Base-by-base conservation (phyloP, 495 filamentous ascomycete genomes). In the Oidiodendron maius region DNA sequence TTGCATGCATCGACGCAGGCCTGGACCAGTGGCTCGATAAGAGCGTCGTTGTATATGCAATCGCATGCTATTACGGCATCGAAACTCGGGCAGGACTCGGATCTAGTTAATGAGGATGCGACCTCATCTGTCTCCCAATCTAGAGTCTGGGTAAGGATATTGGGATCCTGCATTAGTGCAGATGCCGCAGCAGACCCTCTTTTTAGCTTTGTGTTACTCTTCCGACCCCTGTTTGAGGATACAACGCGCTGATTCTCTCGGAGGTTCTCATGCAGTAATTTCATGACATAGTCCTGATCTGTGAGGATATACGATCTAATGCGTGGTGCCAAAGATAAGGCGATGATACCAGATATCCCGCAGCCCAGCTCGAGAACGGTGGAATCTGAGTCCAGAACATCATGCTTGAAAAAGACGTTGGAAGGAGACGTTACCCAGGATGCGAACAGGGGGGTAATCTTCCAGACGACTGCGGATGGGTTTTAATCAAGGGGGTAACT, bases 1-100 rank as follows among this genome's bases (percentile, higher is more conserved):
- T 67, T 63, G 66, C 91, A 95, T 21, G 80, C 70, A 48, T 91
- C 86, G n/a, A 74, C 78, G 65, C 90, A 96, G 0, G 89, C 86
- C 41, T 81, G 71, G n/a, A 95, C 85, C 16, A 96, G 78, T 1
- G 89, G 87, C 26, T 78, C 69, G 13, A 96, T 80, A 3, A 98
- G 76, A 4, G 82, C 74, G 53, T 95, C 88, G 61, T 91, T 90
- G 68, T 93, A 95, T 62, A 96, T 83, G 57, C 88, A 94, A 60
- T 94, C 89, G 64, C 87, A 94, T 4, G 90, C 88, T 16, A 91
- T 62, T 3, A 95, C 71, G 2, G 75, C 67, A 51, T 89, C 83
- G 47, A 84, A 76, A 51, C 63, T 65, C 21, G 51, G 50, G 6
- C 48, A 48, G 0, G 52, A 44, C 2, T 40, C 34, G 1, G 59